Evolutionary conservation across 768 basidiomycete genomes (phyloP).

Genomic region (Boletus pseudo-olivaceus): DNA sequence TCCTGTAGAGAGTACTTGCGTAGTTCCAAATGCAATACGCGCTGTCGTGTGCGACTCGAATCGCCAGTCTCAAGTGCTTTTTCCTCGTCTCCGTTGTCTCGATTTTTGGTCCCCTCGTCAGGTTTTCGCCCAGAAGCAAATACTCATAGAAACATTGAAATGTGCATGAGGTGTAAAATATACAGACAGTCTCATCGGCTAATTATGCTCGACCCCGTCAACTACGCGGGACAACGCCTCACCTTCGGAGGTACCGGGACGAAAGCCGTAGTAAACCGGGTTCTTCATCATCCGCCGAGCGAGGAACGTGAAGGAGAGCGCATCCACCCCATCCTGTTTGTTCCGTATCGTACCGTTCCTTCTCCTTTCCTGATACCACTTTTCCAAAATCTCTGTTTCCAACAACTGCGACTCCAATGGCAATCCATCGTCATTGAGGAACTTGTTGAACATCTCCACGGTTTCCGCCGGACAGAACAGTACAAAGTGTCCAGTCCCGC

Average conservation of each 20-base stretch:
- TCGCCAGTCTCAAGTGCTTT: not conserved
- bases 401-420: conserved; percentile 82
- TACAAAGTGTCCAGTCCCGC: conserved; percentile 63
- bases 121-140: not conserved
- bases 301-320: conserved; percentile 79
- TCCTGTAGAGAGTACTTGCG: not conserved
- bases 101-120: not conserved
- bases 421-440: conserved; percentile 77
- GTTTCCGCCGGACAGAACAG: conserved; percentile 89
- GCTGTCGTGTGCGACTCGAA: not conserved
- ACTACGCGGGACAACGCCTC: conserved; percentile 68
- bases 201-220: conserved; percentile 42
- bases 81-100: not conserved
- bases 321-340: conserved; percentile 71
- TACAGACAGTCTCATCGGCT: not conserved
- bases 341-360: conserved; percentile 37
- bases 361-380: conserved; percentile 46
- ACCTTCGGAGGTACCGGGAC: conserved; percentile 37
- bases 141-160: not conserved
- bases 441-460: conserved; percentile 74
- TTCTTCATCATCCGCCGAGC: conserved; percentile 68
- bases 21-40: not conserved
- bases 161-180: not conserved
- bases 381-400: conserved; percentile 44
- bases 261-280: conserved; percentile 78